Conservation (phyloP, 2,329 filamentous ascomycete genomes). For the Clonostachys byssicola region DNA sequence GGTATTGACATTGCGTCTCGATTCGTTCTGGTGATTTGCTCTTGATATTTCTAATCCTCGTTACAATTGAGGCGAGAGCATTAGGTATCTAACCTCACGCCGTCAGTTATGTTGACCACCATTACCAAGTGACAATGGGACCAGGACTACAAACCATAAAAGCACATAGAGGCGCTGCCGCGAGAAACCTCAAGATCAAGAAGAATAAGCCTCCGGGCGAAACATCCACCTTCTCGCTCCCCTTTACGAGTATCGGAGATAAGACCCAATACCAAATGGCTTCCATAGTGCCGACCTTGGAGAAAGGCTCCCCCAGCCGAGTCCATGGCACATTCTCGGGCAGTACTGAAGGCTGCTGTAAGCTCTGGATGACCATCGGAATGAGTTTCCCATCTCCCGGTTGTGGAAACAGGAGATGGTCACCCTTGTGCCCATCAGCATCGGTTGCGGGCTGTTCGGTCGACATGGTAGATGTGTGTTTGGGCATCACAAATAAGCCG, state of each 20-base stretch:
- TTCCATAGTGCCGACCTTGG: neutral
- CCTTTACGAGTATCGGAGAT: conserved; percentile 1
- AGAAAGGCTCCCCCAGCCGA: conserved; percentile 1
- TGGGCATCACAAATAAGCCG: too few species aligned
- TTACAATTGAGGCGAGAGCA: too few species aligned
- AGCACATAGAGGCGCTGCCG: neutral
- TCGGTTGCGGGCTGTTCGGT: too few species aligned
- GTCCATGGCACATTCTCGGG: conserved; percentile 3
- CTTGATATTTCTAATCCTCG: too few species aligned
- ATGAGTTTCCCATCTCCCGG: conserved; percentile 2
- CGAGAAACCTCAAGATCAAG: neutral
- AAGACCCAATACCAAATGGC: conserved; percentile 3
- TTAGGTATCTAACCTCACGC: too few species aligned
- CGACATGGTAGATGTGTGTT: too few species aligned
- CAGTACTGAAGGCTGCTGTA: conserved; percentile 1
- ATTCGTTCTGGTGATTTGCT: too few species aligned
- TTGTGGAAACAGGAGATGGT: too few species aligned
- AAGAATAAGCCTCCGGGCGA: neutral
- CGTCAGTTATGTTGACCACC: too few species aligned
- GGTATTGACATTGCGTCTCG: too few species aligned
- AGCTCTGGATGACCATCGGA: conserved; percentile 3
- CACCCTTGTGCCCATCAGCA: too few species aligned
- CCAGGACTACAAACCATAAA: neutral
- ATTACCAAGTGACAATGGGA: neutral
- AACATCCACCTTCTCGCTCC: neutral